Conservation (phyloP, 2,329 filamentous ascomycete species). For the Microascus cirrosus region DNA sequence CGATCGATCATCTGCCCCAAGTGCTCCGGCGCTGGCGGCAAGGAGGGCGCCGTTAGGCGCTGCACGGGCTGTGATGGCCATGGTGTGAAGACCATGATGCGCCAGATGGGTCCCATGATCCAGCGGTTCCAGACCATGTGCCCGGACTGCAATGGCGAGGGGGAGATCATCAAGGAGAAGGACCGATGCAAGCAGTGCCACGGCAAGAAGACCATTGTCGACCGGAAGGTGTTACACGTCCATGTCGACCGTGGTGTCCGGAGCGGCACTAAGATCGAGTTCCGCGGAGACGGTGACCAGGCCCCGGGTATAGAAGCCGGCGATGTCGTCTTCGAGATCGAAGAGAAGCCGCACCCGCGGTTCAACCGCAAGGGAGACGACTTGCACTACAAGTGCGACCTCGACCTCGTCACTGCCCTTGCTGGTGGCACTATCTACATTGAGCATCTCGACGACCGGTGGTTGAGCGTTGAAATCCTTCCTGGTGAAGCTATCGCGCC, state of each 20-base stretch:
- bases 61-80: constrained; percentile 84
- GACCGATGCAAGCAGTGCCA: constrained; percentile 94
- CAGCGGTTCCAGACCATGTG: constrained; percentile 99
- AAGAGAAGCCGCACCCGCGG: constrained; percentile 93
- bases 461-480: constrained; percentile 85
- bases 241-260: constrained; percentile 93
- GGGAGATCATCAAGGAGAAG: constrained; percentile 92
- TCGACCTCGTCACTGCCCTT: constrained; percentile 89
- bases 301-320: constrained; percentile 85
- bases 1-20: constrained; percentile 95
- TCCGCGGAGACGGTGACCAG: constrained; percentile 93
- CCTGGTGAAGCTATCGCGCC: constrained; percentile 91
- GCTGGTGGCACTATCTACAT: constrained; percentile 85
- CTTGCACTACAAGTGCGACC: constrained; percentile 87
- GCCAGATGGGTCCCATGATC: constrained; percentile 99
- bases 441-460: constrained; percentile 94
- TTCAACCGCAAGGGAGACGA: constrained; percentile 97
- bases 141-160: constrained; percentile 95
- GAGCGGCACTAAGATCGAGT: constrained; percentile 92
- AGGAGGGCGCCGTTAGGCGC: constrained; percentile 93
- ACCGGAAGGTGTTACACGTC: constrained; percentile 96
- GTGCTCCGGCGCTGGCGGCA: constrained; percentile 88
- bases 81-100: constrained; percentile 99
- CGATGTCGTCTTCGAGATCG: constrained; percentile 97
- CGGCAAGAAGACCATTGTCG: constrained; percentile 96